Evolutionary conservation across 257 asterid genomes (phyloP).

Genomic region (Fraxinus pennsylvanica): DNA sequence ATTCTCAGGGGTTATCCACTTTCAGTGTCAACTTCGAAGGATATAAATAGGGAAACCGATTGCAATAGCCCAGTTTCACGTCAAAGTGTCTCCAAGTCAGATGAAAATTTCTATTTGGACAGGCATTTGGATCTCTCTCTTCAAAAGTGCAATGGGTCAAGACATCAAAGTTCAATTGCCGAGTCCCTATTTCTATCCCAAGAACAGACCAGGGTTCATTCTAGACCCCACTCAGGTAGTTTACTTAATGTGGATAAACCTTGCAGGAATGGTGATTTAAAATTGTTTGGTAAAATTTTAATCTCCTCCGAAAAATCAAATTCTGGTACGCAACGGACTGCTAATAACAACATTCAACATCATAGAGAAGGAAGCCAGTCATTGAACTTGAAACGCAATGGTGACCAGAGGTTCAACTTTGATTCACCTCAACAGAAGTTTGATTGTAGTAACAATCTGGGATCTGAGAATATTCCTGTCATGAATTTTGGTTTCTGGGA

Average conservation of each 20-base stretch:
- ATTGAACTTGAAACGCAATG: conserved; percentile 37
- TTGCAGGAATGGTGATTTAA: conserved; percentile 70
- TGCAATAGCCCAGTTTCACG: conserved; percentile 35
- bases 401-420: conserved; percentile 43
- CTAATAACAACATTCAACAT: conserved; percentile 36
- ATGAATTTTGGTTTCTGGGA: conserved; percentile 61
- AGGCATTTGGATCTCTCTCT: conserved; percentile 42
- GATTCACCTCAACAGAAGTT: conserved; percentile 46
- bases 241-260: conserved; percentile 60
- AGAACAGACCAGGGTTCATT: conserved; percentile 33
- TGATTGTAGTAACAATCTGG: conserved; percentile 36
- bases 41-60: conserved; percentile 42
- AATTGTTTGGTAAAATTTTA: conserved; percentile 86
- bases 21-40: conserved; percentile 45
- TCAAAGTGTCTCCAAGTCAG: conserved; percentile 37
- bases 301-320: conserved; percentile 52
- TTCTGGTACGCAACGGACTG: conserved; percentile 30
- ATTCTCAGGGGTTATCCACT: conserved; percentile 55
- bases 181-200: conserved; percentile 38
- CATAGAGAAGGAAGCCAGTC: conserved; percentile 38
- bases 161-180: conserved; percentile 33
- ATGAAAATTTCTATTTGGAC: conserved; percentile 35
- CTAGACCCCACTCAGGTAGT: conserved; percentile 39
- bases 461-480: conserved; percentile 49
- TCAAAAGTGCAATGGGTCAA: conserved; percentile 46